A percentile compares a stretch with the other conserved stretches of the same genome.
phyloP scores from a whole-genome alignment of 176 grass and related monocot genomes.

The Cenchrus purpureus region DNA sequence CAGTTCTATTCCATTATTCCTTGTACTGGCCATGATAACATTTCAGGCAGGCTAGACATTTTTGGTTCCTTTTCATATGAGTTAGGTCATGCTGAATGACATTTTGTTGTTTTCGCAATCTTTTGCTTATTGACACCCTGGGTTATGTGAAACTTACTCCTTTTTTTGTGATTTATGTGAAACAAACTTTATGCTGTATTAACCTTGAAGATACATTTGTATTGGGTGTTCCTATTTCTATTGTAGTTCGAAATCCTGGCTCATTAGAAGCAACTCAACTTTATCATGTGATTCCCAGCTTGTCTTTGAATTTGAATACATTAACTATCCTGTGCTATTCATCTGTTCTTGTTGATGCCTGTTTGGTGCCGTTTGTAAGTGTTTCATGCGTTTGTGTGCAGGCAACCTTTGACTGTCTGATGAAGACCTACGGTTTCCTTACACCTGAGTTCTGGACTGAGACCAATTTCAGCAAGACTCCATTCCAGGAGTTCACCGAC shows the following conservation, averaged over 20 bases:
- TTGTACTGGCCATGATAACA: not conserved
- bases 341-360: not conserved
- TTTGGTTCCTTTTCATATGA: not conserved
- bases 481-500: slow-evolving; percentile 77
- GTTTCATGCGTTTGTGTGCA: slow-evolving; percentile 24
- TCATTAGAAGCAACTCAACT: not conserved
- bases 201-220: not conserved
- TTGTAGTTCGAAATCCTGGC: not conserved
- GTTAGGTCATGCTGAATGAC: too few species aligned
- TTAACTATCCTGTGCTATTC: not conserved
- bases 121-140: not conserved
- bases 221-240: not conserved
- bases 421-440: slow-evolving; percentile 89
- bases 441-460: slow-evolving; percentile 85
- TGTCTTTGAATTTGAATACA: not conserved
- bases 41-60: not conserved
- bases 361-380: not conserved
- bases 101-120: not conserved
- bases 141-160: too few species aligned
- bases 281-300: not conserved
- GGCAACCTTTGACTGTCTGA: slow-evolving; percentile 87
- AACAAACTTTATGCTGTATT: not conserved
- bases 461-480: slow-evolving; percentile 61
- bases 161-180: not conserved
- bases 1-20: not conserved